Evolutionary conservation across 768 basidiomycete genomes (phyloP), one percentile per base, ranked within the genome.

Genomic region (Naganishia randhawae): DNA sequence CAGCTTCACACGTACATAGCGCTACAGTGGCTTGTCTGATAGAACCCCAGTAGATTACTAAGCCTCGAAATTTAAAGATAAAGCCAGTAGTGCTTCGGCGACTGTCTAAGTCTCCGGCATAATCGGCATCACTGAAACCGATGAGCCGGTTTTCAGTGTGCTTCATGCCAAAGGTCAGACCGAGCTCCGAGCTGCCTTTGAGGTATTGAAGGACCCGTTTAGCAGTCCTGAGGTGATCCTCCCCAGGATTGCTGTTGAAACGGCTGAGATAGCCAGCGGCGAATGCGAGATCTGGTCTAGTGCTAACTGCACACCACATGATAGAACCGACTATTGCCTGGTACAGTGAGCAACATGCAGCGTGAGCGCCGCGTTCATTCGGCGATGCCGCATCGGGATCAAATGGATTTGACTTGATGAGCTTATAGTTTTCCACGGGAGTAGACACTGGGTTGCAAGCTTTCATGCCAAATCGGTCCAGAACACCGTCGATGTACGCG

Each of bases 1-100:
- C 83, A 0, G 82, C 81, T 70, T 85, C 82, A 3, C 76, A 77
- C 0, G 80, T 83, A 0, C 82, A 85, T 0, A 77, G 71, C 0
- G 84, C 73, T 27, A 83, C 75, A 0, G 77, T 76, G 1, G 68
- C 50, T 72, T 86, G 85, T 53, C 80, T 76, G 53, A 80, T 76
- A 0, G 81, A 80, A 27, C 72, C 73, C 84, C 84, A 85, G 3
- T 76, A 70, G 6, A 85, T 73, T 2, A 80, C 73, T 5, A 80
- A 82, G 0, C 81, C 80, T 27, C 72, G 73, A 42, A 81, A 57
- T 10, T 75, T 73, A 74, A 75, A 81, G 11, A 62, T 77, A 66
- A 71, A 81, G 19, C 78, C 81, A 37, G 67, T 81, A 13, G 74
- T 80, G 1, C 82, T 82, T 74, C 17, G 77, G 75, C 39, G 63